Evolutionary conservation across 176 grass and related monocot species (phyloP).

Genomic region (Typha latifolia): DNA sequence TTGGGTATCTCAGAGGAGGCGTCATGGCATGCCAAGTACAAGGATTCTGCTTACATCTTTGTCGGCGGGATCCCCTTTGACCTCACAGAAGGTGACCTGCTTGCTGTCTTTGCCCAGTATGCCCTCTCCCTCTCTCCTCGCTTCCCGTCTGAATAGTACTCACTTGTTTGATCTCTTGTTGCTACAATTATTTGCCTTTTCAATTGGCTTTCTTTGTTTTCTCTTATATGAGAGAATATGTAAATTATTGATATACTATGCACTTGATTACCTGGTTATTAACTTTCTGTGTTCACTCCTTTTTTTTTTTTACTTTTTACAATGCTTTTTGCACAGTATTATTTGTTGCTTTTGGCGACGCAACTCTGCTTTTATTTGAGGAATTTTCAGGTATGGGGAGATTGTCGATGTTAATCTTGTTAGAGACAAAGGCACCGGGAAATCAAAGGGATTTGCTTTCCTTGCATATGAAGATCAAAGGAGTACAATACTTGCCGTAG

Average conservation of each 20-base stretch:
- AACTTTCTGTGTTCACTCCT: too few species aligned
- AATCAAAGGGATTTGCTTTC: neutral
- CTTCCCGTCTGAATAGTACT: neutral
- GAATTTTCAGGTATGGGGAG: conserved; percentile 63
- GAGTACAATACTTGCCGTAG: conserved; percentile 2
- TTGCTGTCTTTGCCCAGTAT: conserved; percentile 75
- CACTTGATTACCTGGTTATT: too few species aligned
- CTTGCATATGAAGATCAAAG: too few species aligned
- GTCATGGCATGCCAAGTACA: conserved; percentile 91
- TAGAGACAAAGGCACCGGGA: conserved; percentile 12
- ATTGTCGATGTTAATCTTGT: conserved; percentile 93
- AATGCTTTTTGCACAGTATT: neutral
- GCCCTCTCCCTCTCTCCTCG: neutral
- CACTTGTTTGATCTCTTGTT: neutral
- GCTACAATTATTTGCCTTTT: too few species aligned
- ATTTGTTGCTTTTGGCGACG: neutral
- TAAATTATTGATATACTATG: too few species aligned
- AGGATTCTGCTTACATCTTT: conserved; percentile 85
- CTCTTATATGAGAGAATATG: neutral
- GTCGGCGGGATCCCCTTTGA: conserved; percentile 82
- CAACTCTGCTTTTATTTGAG: neutral
- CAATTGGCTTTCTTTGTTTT: neutral
- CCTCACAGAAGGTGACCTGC: conserved; percentile 88
- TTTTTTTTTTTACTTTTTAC: too few species aligned
- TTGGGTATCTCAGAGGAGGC: conserved; percentile 68